These are phyloP conservation scores for Rhazya stricta DNA, from an alignment of 257 asterid genomes.

Conservation along the genomic window DNA sequence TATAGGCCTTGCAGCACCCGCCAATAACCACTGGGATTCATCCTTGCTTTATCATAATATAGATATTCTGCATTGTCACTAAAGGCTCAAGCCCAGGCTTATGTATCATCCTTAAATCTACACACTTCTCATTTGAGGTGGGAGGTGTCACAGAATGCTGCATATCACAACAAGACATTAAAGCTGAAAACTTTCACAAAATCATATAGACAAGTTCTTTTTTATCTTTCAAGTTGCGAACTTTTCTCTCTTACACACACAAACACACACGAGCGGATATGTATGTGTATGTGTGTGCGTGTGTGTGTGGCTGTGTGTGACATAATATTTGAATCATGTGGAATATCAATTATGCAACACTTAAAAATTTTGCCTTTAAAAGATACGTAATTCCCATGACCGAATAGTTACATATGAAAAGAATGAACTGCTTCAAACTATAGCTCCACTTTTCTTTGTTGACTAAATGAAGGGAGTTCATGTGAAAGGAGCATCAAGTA, in stretches of 20 bases:
- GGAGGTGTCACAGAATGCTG: neutral
- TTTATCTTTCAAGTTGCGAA: neutral
- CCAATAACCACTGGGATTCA: neutral
- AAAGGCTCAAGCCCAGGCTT: neutral
- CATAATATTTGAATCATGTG: neutral
- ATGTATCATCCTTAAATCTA: neutral
- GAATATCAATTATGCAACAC: neutral
- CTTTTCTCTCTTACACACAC: neutral
- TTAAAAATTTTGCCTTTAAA: neutral
- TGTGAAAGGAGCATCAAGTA: neutral
- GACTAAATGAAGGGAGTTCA: neutral
- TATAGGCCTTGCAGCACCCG: neutral
- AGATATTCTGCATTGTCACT: neutral
- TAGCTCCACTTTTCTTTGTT: neutral
- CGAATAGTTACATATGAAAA: neutral
- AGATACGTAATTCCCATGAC: neutral
- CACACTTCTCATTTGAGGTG: neutral
- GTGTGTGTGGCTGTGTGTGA: neutral
- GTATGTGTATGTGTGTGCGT: no score
- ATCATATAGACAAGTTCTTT: neutral
- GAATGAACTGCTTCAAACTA: neutral
- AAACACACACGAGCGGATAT: no score
- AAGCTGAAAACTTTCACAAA: neutral
- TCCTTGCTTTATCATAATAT: neutral
- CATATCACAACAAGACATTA: neutral